These are phyloP conservation scores for Neurospora crassa DNA, from an alignment of 2,329 filamentous ascomycete species.

Conservation along the genomic window DNA sequence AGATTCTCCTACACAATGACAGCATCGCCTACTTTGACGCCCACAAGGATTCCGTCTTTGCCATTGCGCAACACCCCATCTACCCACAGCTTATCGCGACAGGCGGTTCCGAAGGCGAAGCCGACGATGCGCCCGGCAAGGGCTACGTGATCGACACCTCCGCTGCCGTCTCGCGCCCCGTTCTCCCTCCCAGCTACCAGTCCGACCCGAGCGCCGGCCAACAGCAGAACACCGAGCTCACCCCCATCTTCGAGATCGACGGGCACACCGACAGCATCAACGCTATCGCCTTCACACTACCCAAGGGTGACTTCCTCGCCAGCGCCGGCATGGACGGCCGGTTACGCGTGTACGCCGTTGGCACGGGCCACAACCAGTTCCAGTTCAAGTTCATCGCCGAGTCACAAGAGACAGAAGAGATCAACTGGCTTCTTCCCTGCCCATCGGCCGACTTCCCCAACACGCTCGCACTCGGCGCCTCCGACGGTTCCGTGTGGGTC, in stretches of 20 bases:
- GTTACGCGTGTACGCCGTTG: conserved; percentile 57
- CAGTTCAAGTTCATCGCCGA: conserved; percentile 59
- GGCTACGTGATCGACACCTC: conserved; percentile 77
- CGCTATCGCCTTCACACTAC: conserved; percentile 72
- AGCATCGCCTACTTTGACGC: conserved; percentile 84
- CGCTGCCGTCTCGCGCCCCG: conserved; percentile 51
- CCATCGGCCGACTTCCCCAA: conserved; percentile 65
- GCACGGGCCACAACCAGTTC: conserved; percentile 30
- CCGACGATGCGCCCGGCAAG: conserved; percentile 57
- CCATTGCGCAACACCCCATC: conserved; percentile 84
- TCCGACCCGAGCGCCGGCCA: conserved; percentile 44
- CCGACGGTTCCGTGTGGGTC: conserved; percentile 90
- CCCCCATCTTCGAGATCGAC: conserved; percentile 64
- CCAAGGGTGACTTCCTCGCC: conserved; percentile 74
- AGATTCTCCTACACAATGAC: conserved; percentile 82
- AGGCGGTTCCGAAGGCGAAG: conserved; percentile 59
- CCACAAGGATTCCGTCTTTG: conserved; percentile 87
- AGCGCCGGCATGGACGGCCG: conserved; percentile 82
- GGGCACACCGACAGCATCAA: conserved; percentile 91
- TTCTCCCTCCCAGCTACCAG: conserved; percentile 62
- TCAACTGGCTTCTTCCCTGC: conserved; percentile 80
- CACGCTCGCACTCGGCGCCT: conserved; percentile 77
- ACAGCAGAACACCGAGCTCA: conserved; percentile 43
- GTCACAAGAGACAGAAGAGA: conserved; percentile 82
- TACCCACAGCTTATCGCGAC: conserved; percentile 73